Percentiles rank a stretch among this genome's conserved stretches.
Conservation (phyloP, 257 asterid species). For the Lycium barbarum region DNA sequence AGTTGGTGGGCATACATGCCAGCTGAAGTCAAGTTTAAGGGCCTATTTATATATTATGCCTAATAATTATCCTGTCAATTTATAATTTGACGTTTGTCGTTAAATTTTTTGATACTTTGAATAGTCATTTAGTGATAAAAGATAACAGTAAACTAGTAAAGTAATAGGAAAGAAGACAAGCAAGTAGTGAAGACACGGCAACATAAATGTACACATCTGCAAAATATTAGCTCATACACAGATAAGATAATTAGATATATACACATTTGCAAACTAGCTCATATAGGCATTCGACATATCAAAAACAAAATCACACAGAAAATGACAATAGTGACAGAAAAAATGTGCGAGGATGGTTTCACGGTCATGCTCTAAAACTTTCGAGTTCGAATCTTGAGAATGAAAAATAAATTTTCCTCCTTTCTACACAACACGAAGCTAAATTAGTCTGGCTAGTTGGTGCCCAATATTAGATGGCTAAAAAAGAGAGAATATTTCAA, state of each 20-base stretch:
- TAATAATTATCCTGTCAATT: no score
- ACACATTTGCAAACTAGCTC: not conserved
- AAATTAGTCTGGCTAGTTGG: not conserved
- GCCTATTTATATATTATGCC: no score
- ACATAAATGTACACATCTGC: not conserved
- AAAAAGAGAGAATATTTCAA: no score
- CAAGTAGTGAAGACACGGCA: not conserved
- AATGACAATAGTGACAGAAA: not conserved
- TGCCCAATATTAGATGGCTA: not conserved
- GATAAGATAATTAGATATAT: no score
- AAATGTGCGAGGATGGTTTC: not conserved
- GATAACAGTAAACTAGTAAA: not conserved
- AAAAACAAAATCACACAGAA: not conserved
- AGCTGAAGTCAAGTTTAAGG: no score
- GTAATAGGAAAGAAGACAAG: no score
- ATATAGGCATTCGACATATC: not conserved
- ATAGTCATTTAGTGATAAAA: not conserved
- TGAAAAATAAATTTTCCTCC: not conserved
- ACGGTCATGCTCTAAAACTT: not conserved
- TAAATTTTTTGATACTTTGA: not conserved
- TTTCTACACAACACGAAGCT: not conserved
- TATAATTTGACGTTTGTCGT: not conserved
- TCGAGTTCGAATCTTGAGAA: not conserved
- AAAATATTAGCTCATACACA: no score
- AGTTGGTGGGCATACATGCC: no score